Base-by-base conservation (phyloP, 805 yeast species). In the Candida loeiensis region DNA sequence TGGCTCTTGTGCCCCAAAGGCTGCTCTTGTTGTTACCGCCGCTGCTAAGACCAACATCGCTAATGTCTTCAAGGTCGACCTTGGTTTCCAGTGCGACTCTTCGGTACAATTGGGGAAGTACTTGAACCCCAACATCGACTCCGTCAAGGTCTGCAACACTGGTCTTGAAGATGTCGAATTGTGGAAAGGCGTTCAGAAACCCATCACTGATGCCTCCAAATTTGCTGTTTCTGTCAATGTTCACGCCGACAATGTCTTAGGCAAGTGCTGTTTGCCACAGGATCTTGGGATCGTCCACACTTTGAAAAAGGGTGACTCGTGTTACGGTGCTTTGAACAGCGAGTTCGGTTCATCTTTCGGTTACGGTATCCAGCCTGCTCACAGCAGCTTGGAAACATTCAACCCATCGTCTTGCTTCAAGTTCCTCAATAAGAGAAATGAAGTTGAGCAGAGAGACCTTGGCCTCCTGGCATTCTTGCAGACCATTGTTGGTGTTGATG, bases 191-290 rank as follows among this genome's bases (percentile, higher is more conserved):
- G 34, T 17, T 11, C 7, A 17, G n/a, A 20, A 21, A 18, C 29
- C 30, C 8, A 28, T 36, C n/a, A 4, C 20, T 16, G 21, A 28
- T 13, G 20, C 40, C 19, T 41, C 49, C 36, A 45, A 47, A 18
- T 43, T 43, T 18, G 39, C 56, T 30, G 49, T 53, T 20, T 36
- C 51, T 13, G 35, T 58, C 30, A 28, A 52, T 11, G 49, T 58
- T 13, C 45, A 50, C 37, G 55, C 61, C 17, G 41, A 40, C 13
- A 39, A 32, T 20, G 32, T 43, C n/a, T 22, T 39, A 11, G 49
- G 49, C 20, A 45, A 47, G 39, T 52, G 52, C 47, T 56, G 61
- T 47, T 50, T 58, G 40, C 63, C 61, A 20, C n/a, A 11, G 4
- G 40, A 42, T 21, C 53, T 58, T 41, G 40, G 40, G 11, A 48